Percentiles rank a stretch among this genome's conserved stretches.
These are phyloP conservation scores for Aulographum hederae DNA, from an alignment of 2,329 filamentous ascomycete species.

Conservation along the genomic window DNA sequence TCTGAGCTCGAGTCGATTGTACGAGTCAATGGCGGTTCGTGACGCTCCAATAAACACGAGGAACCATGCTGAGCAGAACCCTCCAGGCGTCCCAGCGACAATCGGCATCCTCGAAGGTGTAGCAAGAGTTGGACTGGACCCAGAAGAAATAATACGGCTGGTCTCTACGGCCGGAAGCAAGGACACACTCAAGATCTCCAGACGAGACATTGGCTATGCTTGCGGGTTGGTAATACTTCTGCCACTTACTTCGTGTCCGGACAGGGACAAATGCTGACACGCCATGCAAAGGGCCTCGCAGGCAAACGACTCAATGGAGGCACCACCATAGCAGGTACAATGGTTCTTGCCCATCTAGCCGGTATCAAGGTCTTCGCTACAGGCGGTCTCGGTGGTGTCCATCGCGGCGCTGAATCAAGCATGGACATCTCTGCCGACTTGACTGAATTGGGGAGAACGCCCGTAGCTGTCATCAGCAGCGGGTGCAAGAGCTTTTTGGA, in stretches of 20 bases:
- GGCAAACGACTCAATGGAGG: conserved; percentile 64
- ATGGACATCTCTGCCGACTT: conserved; percentile 94
- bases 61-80: not conserved
- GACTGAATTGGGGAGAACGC: conserved; percentile 78
- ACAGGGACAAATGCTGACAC: no score
- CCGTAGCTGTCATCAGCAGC: conserved; percentile 72
- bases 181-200: conserved; percentile 62
- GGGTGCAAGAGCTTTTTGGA: conserved; percentile 96
- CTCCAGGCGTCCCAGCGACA: conserved; percentile 61
- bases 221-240: conserved; percentile 53
- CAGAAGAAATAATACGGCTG: conserved; percentile 56
- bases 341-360: conserved; percentile 70
- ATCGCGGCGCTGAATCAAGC: conserved; percentile 67
- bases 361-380: conserved; percentile 90
- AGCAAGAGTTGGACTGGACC: conserved; percentile 58
- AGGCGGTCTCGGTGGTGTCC: conserved; percentile 84
- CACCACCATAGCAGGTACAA: conserved; percentile 85
- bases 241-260: conserved; percentile 1
- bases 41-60: not conserved
- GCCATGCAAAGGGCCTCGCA: conserved; percentile 42
- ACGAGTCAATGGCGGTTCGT: conserved; percentile 46
- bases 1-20: conserved; percentile 65
- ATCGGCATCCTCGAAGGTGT: conserved; percentile 75
- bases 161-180: conserved; percentile 44
- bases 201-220: conserved; percentile 70